Percentiles rank a stretch among this genome's conserved stretches.
Evolutionary conservation across 2,329 filamentous ascomycete genomes (phyloP).

Genomic region (Alternaria burnsii): DNA sequence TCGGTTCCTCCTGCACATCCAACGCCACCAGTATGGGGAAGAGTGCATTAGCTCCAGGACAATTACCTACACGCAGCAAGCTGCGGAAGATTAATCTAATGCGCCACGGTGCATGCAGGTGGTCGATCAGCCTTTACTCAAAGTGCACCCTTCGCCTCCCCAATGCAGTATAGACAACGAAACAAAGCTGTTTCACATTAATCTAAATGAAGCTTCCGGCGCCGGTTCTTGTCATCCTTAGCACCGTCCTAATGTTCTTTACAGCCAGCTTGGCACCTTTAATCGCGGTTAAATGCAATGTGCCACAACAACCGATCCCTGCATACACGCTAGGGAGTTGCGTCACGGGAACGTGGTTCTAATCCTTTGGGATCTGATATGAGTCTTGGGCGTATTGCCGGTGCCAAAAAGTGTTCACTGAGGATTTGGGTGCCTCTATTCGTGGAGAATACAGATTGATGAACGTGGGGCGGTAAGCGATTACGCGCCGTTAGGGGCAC

Average conservation of each 20-base stretch:
- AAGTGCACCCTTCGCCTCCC: not conserved
- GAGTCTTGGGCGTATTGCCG: not conserved
- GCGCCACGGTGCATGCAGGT: not conserved
- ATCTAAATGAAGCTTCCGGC: conserved; percentile 31
- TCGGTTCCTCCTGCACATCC: not conserved
- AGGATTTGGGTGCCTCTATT: not conserved
- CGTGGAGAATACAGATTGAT: conserved; percentile 11
- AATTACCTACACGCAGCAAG: not conserved
- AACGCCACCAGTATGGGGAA: not conserved
- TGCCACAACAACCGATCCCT: conserved; percentile 13
- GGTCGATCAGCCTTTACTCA: not conserved
- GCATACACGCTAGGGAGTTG: not conserved
- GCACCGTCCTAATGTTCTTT: not conserved
- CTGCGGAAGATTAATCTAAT: not conserved
- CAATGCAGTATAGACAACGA: not conserved
- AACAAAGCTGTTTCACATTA: conserved; percentile 12
- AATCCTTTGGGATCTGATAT: not conserved
- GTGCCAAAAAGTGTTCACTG: not conserved
- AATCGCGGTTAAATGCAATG: conserved; percentile 12
- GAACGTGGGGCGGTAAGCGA: not conserved
- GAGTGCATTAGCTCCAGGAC: not conserved
- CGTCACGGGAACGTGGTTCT: not conserved
- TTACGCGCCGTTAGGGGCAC: not conserved
- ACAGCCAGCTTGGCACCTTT: not conserved
- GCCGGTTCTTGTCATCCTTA: conserved; percentile 24